Evolutionary conservation across 1,139 yeast species (phyloP), one percentile per base, ranked within the genome.

Genomic region (Lodderomyces elongisporus): DNA sequence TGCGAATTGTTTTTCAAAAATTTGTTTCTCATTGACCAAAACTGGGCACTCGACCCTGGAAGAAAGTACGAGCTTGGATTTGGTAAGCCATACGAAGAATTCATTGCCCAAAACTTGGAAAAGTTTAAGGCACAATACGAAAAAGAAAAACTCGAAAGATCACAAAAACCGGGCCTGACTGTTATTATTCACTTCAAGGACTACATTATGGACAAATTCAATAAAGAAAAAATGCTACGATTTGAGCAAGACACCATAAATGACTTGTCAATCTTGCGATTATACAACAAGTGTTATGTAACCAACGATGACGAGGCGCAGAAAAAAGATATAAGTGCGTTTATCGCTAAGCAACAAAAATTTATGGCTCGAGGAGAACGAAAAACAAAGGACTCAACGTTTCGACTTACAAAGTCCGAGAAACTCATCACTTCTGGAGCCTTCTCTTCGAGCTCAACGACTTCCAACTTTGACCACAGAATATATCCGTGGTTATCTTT

Each of bases 401-500:
- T 37, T 27, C 24, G 33, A 20, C 20, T 30, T 4, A 41, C 37
- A 6, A 27, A 30, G 20, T 12, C 20, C 5, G 41, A 38, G 17
- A 30, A 27, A n/a, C 28, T 35, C 56, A 51, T 25, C 4, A 27
- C 28, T 31, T 25, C 43, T 16, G 30, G 42, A 21, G 34, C 43
- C 15, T n/a, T n/a, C n/a, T n/a, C n/a, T n/a, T 41, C 47, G 27
- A 41, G 40, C 20, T n/a, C n/a, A n/a, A n/a, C n/a, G n/a, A n/a
- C n/a, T n/a, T 34, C 47, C 17, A 58, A 60, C 36, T 42, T 71
- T 18, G 75, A 72, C 42, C 38, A 36, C 27, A 54, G 71, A 39
- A 39, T 70, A 4, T 70, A 67, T 46, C 74, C 73, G 12, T 72
- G 74, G 69, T 41, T 72, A 29, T 56, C 64, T 4, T 48, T 60